A percentile compares a stretch with the other conserved stretches of the same genome.
These are phyloP conservation scores for Anisodus acutangulus DNA, from an alignment of 257 asterid species.

Conservation along the genomic window DNA sequence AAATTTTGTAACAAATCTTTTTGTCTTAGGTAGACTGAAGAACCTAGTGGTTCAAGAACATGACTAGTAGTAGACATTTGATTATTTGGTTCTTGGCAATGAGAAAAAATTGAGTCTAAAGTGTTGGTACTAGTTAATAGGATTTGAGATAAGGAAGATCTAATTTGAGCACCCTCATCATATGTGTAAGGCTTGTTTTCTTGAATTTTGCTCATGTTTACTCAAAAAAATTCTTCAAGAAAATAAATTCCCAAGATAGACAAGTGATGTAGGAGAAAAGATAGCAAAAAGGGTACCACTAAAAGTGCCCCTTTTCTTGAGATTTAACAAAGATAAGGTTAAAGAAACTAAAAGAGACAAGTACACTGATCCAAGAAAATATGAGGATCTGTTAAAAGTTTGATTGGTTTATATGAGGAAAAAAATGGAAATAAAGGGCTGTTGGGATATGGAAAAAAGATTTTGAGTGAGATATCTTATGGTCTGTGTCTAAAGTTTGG, in stretches of 20 bases:
- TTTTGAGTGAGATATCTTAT: constrained; percentile 23
- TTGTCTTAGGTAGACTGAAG: constrained; percentile 66
- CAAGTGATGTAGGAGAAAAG: constrained; percentile 10
- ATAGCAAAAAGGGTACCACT: constrained; percentile 28
- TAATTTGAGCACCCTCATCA: constrained; percentile 45
- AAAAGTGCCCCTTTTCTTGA: constrained; percentile 25
- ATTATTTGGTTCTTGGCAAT: constrained; percentile 46
- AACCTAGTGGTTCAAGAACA: constrained; percentile 57
- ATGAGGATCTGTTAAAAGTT: neutral
- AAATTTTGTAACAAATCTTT: constrained; percentile 65
- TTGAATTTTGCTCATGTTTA: constrained; percentile 47
- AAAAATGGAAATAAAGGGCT: neutral
- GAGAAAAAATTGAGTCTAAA: constrained; percentile 74
- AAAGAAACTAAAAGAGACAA: constrained; percentile 24
- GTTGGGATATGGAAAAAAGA: constrained; percentile 18
- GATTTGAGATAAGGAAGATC: constrained; percentile 63
- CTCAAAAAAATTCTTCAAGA: neutral
- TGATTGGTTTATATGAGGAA: too few relatives aligned
- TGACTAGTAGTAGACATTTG: constrained; percentile 9
- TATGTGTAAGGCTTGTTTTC: constrained; percentile 26
- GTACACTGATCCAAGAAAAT: constrained; percentile 38
- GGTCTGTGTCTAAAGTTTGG: constrained; percentile 30
- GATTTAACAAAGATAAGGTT: neutral
- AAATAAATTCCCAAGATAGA: neutral
- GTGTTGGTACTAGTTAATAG: constrained; percentile 70